Conservation (phyloP, 139 green algal species). For the Mychonastes homosphaera region DNA sequence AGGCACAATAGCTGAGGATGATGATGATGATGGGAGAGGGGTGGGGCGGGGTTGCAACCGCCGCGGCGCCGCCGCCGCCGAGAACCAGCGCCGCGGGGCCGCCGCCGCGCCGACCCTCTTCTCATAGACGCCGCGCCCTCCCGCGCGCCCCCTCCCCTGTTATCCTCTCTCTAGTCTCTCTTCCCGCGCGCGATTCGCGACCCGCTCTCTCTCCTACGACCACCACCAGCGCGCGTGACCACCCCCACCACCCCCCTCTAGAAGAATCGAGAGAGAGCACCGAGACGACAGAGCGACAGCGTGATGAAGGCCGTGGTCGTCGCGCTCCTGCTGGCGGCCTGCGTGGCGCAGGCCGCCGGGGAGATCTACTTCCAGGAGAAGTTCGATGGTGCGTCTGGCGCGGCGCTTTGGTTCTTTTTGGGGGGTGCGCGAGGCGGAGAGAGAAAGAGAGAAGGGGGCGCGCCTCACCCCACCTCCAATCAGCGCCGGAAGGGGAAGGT, state of each 20-base stretch:
- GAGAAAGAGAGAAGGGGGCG: slow-evolving; percentile 2
- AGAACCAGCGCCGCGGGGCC: neutral
- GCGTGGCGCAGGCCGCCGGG: slow-evolving; percentile 19
- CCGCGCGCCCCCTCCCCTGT: too few relatives aligned
- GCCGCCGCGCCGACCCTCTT: neutral
- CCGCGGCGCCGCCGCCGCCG: neutral
- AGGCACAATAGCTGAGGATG: slow-evolving; percentile 14
- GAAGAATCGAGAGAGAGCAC: neutral
- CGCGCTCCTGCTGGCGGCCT: slow-evolving; percentile 8
- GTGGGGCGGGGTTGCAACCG: neutral
- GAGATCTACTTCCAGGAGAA: slow-evolving; percentile 64
- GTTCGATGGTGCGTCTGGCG: slow-evolving; percentile 44
- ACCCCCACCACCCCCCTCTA: neutral
- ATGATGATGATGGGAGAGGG: neutral
- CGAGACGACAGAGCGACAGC: neutral
- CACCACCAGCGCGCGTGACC: neutral
- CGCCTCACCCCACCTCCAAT: slow-evolving; percentile 5
- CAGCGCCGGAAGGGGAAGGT: neutral
- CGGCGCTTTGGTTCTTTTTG: neutral
- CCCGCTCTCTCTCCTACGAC: too few relatives aligned
- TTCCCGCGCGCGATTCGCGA: too few relatives aligned
- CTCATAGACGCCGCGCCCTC: neutral
- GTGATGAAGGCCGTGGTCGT: neutral
- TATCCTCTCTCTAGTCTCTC: too few relatives aligned
- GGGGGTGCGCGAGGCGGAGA: too few relatives aligned